Percentiles rank a stretch among this genome's conserved stretches.
Evolutionary conservation across 2,329 filamentous ascomycete species (phyloP).

Genomic region (Venturiaceae sp.): DNA sequence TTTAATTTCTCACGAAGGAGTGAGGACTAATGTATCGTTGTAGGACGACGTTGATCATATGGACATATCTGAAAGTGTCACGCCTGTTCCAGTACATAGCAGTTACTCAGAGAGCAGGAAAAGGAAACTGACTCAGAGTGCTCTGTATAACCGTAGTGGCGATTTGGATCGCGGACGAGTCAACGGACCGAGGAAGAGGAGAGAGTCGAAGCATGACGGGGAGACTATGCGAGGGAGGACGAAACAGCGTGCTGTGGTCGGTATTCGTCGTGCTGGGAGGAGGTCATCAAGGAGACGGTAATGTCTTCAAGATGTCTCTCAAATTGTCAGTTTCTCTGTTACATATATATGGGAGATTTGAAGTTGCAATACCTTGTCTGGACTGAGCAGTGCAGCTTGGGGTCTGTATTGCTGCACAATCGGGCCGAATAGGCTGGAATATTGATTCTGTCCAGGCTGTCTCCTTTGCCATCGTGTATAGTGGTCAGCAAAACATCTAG

Average conservation of each 20-base stretch:
- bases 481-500: neutral
- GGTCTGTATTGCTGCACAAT: neutral
- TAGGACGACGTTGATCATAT: neutral
- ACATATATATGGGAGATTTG: neutral
- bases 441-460: neutral
- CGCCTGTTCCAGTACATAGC: neutral
- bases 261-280: neutral
- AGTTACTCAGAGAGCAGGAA: neutral
- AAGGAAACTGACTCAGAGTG: neutral
- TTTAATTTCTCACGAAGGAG: no score
- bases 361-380: neutral
- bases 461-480: neutral
- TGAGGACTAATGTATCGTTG: no score
- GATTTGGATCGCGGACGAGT: neutral
- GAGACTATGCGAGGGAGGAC: constrained; percentile 1
- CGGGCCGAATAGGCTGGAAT: neutral
- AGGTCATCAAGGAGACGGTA: neutral
- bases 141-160: neutral
- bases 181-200: neutral
- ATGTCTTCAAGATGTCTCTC: no score
- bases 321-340: neutral
- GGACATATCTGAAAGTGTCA: neutral
- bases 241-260: neutral
- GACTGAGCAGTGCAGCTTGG: neutral
- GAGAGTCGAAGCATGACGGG: neutral